phyloP scores from a whole-genome alignment of 371 early-diverging fungal species.

The Parasitella parasitica region DNA sequence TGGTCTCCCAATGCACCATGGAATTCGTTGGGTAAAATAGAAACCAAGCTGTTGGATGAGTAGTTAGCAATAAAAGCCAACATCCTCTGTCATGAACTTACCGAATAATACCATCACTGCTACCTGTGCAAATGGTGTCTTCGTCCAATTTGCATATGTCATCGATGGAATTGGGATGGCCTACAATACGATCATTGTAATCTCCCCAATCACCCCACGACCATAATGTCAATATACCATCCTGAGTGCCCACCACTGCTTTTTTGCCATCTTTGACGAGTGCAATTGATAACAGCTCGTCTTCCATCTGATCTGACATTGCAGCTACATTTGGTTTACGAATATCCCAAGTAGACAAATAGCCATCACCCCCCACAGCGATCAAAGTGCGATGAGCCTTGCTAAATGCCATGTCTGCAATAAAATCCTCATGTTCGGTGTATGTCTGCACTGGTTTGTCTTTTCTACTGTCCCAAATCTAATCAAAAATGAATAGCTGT shows the following conservation, averaged over 20 bases:
- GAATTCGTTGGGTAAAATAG: conserved; percentile 85
- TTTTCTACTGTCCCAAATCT: conserved; percentile 86
- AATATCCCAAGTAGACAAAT: conserved; percentile 85
- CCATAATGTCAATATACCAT: conserved; percentile 79
- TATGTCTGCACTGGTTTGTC: conserved; percentile 68
- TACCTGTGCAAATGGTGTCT: conserved; percentile 81
- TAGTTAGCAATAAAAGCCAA: not conserved
- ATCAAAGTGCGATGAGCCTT: not conserved
- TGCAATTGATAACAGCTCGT: conserved; percentile 82
- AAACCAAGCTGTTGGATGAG: conserved; percentile 54
- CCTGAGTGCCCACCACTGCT: conserved; percentile 87
- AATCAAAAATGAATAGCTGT: not conserved
- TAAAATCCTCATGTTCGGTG: conserved; percentile 83
- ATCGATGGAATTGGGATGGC: conserved; percentile 89
- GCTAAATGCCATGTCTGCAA: conserved; percentile 78
- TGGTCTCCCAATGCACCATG: conserved; percentile 87
- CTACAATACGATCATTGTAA: conserved; percentile 87
- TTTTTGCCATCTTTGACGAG: conserved; percentile 76
- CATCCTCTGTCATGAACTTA: no score
- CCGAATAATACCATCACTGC: conserved; percentile 88
- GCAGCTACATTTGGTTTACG: conserved; percentile 77
- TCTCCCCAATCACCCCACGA: conserved; percentile 88
- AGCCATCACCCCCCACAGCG: conserved; percentile 82
- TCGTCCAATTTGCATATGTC: conserved; percentile 81
- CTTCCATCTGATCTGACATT: conserved; percentile 90